phyloP scores from a whole-genome alignment of 1,284 basidiomycete genomes.

The Tetrapyrgos nigripes region DNA sequence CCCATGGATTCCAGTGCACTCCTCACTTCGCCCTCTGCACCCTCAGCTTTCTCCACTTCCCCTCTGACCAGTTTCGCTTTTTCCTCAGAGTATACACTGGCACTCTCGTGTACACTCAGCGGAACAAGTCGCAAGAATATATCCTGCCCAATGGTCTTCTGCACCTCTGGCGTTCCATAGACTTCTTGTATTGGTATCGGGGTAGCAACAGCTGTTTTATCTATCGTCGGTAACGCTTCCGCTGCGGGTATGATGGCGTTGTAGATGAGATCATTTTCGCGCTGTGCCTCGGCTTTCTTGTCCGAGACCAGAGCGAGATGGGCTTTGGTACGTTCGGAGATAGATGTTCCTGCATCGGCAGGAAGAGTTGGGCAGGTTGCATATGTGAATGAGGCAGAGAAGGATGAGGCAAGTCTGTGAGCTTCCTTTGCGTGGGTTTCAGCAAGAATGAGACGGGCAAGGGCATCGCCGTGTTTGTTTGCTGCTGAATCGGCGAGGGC shows the following conservation, averaged over 20 bases:
- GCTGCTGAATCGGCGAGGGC: conserved; percentile 80
- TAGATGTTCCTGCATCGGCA: conserved; percentile 80
- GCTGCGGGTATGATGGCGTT: conserved; percentile 90
- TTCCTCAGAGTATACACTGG: conserved; percentile 97
- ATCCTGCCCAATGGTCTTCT: conserved; percentile 94
- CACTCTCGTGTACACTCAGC: conserved; percentile 94
- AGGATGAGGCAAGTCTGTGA: conserved; percentile 69
- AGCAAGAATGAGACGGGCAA: conserved; percentile 84
- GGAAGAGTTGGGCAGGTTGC: conserved; percentile 87
- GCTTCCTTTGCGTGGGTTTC: conserved; percentile 90
- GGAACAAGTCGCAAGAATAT: conserved; percentile 91
- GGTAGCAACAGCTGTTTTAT: conserved; percentile 80
- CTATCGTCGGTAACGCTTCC: conserved; percentile 82
- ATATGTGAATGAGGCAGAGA: conserved; percentile 76
- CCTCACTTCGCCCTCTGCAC: conserved; percentile 82
- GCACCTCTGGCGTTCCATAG: conserved; percentile 90
- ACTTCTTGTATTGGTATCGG: conserved; percentile 94
- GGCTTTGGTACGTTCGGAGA: conserved; percentile 85
- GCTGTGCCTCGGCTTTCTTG: conserved; percentile 76
- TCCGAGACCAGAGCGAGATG: conserved; percentile 84
- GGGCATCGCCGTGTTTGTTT: conserved; percentile 86
- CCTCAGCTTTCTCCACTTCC: conserved; percentile 89
- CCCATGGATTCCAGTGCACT: conserved; percentile 87
- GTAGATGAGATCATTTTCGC: conserved; percentile 98
- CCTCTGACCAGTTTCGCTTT: conserved; percentile 95